Evolutionary conservation across 805 yeast genomes (phyloP).

Genomic region (Scheffersomyces ergatensis): DNA sequence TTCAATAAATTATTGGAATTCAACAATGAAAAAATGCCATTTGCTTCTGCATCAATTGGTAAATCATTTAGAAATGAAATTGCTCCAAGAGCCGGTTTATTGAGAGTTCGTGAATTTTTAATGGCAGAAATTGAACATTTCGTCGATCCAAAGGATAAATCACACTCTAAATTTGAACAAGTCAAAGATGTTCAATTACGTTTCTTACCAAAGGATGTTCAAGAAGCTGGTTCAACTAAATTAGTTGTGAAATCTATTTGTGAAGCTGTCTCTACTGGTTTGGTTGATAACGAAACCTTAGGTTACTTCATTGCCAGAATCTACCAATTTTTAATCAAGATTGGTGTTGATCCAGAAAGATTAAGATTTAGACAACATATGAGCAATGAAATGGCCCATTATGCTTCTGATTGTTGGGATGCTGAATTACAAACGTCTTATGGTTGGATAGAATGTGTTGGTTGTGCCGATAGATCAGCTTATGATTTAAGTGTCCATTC

Average conservation of each 20-base stretch:
- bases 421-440: constrained; percentile 93
- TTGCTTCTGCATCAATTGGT: constrained; percentile 99
- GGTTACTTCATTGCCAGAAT: constrained; percentile 97
- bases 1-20: constrained; percentile 89
- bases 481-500: constrained; percentile 95
- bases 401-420: constrained; percentile 99
- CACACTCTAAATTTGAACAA: constrained; percentile 75
- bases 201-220: constrained; percentile 84
- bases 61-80: constrained; percentile 98
- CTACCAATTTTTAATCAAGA: constrained; percentile 74
- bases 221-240: constrained; percentile 78
- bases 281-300: constrained; percentile 95
- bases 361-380: constrained; percentile 98
- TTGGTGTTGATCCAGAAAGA: constrained; percentile 84
- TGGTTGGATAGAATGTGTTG: constrained; percentile 99
- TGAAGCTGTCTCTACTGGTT: constrained; percentile 82
- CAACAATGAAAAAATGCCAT: constrained; percentile 96
- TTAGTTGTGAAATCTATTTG: constrained; percentile 69
- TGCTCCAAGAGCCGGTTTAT: constrained; percentile 95
- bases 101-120: constrained; percentile 96
- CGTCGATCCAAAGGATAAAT: constrained; percentile 89
- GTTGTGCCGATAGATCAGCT: constrained; percentile 99
- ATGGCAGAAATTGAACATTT: constrained; percentile 99
- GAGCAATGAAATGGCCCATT: constrained; percentile 99
- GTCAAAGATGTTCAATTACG: constrained; percentile 70